Base-by-base conservation (phyloP, 1,139 yeast genomes). In the Kurtzmaniella quercitrusa region DNA sequence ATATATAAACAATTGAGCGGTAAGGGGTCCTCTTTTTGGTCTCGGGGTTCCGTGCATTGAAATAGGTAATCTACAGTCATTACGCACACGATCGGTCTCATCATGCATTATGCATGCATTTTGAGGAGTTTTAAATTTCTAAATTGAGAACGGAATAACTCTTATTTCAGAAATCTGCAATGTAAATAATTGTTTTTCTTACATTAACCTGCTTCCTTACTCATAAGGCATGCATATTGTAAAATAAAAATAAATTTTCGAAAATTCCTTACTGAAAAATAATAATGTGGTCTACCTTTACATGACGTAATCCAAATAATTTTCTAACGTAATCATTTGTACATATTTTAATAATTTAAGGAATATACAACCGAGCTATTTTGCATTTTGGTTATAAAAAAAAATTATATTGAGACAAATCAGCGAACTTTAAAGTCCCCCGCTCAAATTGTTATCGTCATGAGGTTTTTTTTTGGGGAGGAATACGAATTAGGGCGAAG, bases 31-130 rank as follows among this genome's bases (percentile, higher is more conserved):
- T n/a, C n/a, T n/a, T n/a, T n/a, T n/a, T n/a, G n/a, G n/a, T n/a
- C n/a, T n/a, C n/a, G n/a, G n/a, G n/a, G n/a, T 34, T 34, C 37
- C 37, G 37, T 19, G 37, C 37, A 20, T 34, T 20, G 20, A 16
- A 33, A 16, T 17, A 17, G 20, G 36, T 33, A 20, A 19, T 19
- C 23, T 3, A 34, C 15, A n/a, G 15, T 14, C 26, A 19, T 34
- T 18, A 34, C 14, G 37, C 37, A 34, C 15, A 19, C 21, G 20
- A 33, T 33, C 26, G 19, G 23, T 34, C 23, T 34, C 26, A 34
- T 19, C 26, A 34, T 34, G 26, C 37, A 19, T 20, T 5, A 19
- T 34, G 22, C 37, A 19, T 33, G 30, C 30, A 26, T 26, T n/a
- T 4, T 6, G 30, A 26, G 14, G 30, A 26, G 30, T 26, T 26